Evolutionary conservation across 108 stramenopile genomes (phyloP), one percentile per base, ranked within the genome.

Genomic region (Skeletonema grethae): DNA sequence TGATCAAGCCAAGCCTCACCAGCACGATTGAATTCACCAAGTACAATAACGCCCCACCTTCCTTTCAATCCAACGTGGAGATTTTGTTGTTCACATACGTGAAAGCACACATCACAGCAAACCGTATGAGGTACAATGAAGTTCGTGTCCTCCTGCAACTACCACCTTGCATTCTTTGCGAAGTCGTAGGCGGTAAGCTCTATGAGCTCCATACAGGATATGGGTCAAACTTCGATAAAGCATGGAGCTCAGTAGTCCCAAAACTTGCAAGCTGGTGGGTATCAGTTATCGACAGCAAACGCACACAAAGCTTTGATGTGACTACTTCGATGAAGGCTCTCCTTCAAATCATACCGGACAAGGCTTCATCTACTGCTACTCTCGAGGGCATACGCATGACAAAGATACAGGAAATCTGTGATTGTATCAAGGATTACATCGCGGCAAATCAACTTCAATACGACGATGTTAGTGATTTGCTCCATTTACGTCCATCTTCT

Each of bases 1-100:
- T 89, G n/a, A 82, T 95, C 18, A 22, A 53, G 50, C 50, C 50
- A 53, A 24, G 22, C 22, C 50, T 22, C 50, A 8, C n/a, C 22
- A 53, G 50, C 22, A 53, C 50, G 50, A 53, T 53, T 4, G 50
- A 8, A 53, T 53, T 53, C 50, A 53, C 50, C 4, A 53, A 53
- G 15, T 22, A 1, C 22, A 22, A 20, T 8, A 9, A 1, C 20
- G 7, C 20, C 22, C 50, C 50, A n/a, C 50, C 20, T 9, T 53
- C 50, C 7, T 53, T 22, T 53, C 50, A 53, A 22, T 53, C 50
- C 1, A 53, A 22, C 50, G 22, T 22, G 22, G 50, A 53, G 22
- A 53, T 53, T 1, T 5, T 53, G 50, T 6, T 53, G 1, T 53
- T 53, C 20, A 24, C 50, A 9, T 53, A 53, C 50, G 50, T 53